These are phyloP conservation scores for Macadamia integrifolia DNA, from an alignment of 164 flowering plant species.

Conservation along the genomic window DNA sequence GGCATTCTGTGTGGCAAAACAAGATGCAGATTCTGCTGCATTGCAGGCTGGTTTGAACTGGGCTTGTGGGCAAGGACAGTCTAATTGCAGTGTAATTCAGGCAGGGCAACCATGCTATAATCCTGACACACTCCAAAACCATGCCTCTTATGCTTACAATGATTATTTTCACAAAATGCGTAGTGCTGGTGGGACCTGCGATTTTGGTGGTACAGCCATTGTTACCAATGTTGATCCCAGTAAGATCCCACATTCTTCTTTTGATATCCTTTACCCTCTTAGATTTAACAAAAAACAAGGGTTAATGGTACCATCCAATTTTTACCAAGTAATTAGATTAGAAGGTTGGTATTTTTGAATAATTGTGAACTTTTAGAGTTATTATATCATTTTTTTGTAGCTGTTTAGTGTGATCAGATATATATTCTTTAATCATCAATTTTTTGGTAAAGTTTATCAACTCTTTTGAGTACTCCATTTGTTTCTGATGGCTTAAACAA, in stretches of 20 bases:
- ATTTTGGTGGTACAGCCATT: conserved; percentile 75
- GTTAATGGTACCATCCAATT: background rate
- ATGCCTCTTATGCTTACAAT: conserved; percentile 89
- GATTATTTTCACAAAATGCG: conserved; percentile 75
- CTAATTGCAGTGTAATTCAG: conserved; percentile 74
- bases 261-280: background rate
- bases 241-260: conserved; percentile 31
- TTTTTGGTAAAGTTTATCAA: no score
- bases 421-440: no score
- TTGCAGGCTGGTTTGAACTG: conserved; percentile 68
- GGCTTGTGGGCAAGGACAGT: conserved; percentile 90
- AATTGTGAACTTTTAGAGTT: no score
- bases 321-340: background rate
- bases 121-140: conserved; percentile 49
- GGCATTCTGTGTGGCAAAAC: conserved; percentile 63
- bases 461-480: no score
- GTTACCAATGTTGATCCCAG: conserved; percentile 65
- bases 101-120: conserved; percentile 60
- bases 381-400: background rate
- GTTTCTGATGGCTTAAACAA: background rate
- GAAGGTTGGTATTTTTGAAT: no score
- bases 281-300: background rate
- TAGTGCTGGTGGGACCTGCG: conserved; percentile 74
- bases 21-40: conserved; percentile 45
- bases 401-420: no score